Base-by-base conservation (phyloP, 305 asterid genomes). In the Petunia hybrid region DNA sequence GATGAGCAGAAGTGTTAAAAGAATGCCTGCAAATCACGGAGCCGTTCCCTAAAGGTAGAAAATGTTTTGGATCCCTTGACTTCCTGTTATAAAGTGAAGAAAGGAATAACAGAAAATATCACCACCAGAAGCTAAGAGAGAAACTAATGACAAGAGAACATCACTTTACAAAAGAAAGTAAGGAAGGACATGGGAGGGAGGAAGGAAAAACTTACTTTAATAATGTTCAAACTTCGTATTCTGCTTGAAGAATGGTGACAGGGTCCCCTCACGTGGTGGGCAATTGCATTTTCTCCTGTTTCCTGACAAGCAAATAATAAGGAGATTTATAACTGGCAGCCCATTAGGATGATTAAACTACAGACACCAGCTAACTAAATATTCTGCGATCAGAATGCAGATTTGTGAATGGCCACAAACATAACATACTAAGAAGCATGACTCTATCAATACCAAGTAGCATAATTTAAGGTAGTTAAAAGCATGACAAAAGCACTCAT, bases 1-100 rank as follows among this genome's bases (percentile, higher is more conserved):
- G 77, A 77, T 81, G 66, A 83, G 42, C 40, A 88, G 73, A 57
- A 62, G 62, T 14, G 46, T 60, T 42, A 22, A 62, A 81, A 51
- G 70, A 22, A 80, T 92, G 90, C 99, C 98, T 96, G 99, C 83
- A 96, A 86, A 91, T 92, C 92, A 43, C 87, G 95, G 84, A 96
- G 97, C 76, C 98, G 91, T 84, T 96, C 99, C 82, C 87, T 87
- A 91, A 92, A 94, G 73, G 95, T 89, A 81, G 98, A 89, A 88
- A 96, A 96, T 62, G 80, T 85, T 82, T 82, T 79, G 0, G 93
- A 90, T 83, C 89, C 91, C 88, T 91, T 94, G 81, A 79, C 89
- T 91, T 92, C 89, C 99, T 94, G 97, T 80, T 80, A 55, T 51
- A 73, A 73, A 12, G 76, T 63, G 46, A 73, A 36, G 64, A 51